Evolutionary conservation across 1,139 yeast species (phyloP).

Genomic region (Diutina sp.): DNA sequence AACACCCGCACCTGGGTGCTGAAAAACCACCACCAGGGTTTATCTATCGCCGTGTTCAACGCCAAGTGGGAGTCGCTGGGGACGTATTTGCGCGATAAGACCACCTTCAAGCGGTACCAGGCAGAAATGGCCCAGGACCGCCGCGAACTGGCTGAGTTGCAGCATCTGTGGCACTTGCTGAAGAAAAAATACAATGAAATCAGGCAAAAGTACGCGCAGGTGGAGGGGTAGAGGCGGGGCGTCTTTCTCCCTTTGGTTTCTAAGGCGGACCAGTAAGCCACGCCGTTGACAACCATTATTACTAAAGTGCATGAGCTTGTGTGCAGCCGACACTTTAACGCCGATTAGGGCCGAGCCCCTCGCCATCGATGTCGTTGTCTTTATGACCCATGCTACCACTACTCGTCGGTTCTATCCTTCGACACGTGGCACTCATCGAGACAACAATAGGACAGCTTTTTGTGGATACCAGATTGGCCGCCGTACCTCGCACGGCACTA

Average conservation of each 20-base stretch:
- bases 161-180: constrained; percentile 23
- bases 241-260: background rate
- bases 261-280: background rate
- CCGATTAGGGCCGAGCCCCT: no score
- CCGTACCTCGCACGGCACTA: no score
- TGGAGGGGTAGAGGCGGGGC: background rate
- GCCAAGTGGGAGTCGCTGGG: constrained; percentile 37
- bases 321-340: no score
- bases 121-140: constrained; percentile 16
- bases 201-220: constrained; percentile 11
- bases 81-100: constrained; percentile 17
- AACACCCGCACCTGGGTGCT: constrained; percentile 59
- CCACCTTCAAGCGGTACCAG: constrained; percentile 17
- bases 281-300: no score
- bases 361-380: no score
- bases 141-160: constrained; percentile 7
- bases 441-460: no score
- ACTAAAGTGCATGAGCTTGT: no score
- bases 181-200: constrained; percentile 15
- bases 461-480: no score
- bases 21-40: constrained; percentile 48
- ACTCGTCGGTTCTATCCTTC: no score
- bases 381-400: no score
- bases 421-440: no score
- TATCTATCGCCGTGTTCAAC: constrained; percentile 44